phyloP scores from a whole-genome alignment of 2,329 filamentous ascomycete species.

The Fusarium secorum region DNA sequence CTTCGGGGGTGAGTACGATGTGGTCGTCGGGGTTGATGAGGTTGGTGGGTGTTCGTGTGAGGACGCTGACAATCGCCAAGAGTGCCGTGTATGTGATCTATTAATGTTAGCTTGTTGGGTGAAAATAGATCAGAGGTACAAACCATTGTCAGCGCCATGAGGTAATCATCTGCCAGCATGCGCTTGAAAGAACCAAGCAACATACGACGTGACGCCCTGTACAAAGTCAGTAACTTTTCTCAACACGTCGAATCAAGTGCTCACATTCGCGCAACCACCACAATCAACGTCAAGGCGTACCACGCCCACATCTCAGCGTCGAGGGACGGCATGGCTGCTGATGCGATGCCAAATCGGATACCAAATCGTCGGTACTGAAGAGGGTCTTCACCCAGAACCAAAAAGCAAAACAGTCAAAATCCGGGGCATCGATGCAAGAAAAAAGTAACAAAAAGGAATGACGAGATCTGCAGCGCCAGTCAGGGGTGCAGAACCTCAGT shows the following conservation, averaged over 20 bases:
- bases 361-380: background rate
- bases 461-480: constrained; percentile 14
- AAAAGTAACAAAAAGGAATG: background rate
- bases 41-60: constrained; percentile 59
- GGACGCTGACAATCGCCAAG: constrained; percentile 35
- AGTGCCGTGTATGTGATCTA: constrained; percentile 35
- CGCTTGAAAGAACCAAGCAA: constrained; percentile 54
- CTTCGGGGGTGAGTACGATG: constrained; percentile 54
- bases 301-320: constrained; percentile 52
- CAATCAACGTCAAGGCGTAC: constrained; percentile 50
- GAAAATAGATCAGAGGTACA: too few relatives aligned
- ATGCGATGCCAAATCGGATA: background rate
- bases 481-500: constrained; percentile 8
- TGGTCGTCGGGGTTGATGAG: constrained; percentile 60
- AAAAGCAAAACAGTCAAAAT: background rate
- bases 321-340: constrained; percentile 37
- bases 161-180: constrained; percentile 61
- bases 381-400: constrained; percentile 1
- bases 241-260: background rate
- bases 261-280: constrained; percentile 52
- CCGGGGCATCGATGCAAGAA: background rate
- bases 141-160: constrained; percentile 62
- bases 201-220: constrained; percentile 48
- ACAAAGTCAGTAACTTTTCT: background rate
- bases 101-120: too few relatives aligned